Evolutionary conservation across 1,284 basidiomycete species (phyloP).

Genomic region (Trichosporon sp.): DNA sequence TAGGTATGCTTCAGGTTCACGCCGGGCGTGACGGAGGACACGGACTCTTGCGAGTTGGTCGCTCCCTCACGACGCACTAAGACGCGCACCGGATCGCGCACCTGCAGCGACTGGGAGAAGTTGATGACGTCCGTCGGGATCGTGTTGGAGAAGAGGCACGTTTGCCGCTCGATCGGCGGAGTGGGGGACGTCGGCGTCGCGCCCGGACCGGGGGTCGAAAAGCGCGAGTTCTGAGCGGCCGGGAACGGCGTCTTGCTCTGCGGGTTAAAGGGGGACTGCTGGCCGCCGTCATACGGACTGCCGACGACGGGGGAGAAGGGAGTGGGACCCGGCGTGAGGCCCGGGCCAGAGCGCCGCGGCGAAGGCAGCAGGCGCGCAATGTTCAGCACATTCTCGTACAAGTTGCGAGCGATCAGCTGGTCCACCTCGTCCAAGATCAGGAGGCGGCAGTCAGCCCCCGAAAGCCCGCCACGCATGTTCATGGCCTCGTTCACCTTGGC

Average conservation of each 20-base stretch:
- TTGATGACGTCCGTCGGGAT: slow-evolving; percentile 61
- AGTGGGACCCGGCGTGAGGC: slow-evolving; percentile 39
- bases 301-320: slow-evolving; percentile 51
- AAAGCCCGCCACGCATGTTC: slow-evolving; percentile 66
- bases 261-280: slow-evolving; percentile 62
- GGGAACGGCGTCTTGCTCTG: slow-evolving; percentile 57
- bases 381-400: slow-evolving; percentile 91
- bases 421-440: slow-evolving; percentile 96
- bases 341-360: slow-evolving; percentile 66
- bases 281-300: slow-evolving; percentile 54
- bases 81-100: slow-evolving; percentile 92
- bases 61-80: slow-evolving; percentile 89
- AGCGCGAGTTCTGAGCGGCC: slow-evolving; percentile 49
- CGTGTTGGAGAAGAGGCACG: slow-evolving; percentile 81
- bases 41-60: slow-evolving; percentile 60
- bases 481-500: slow-evolving; percentile 93
- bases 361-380: slow-evolving; percentile 87
- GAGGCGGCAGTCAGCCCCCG: slow-evolving; percentile 81
- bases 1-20: slow-evolving; percentile 86
- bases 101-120: slow-evolving; percentile 63
- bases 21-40: slow-evolving; percentile 59
- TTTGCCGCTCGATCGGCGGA: slow-evolving; percentile 72
- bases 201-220: slow-evolving; percentile 37
- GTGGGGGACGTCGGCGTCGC: slow-evolving; percentile 25
- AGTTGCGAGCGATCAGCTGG: slow-evolving; percentile 89